Base-by-base conservation (phyloP, 139 green algal genomes). In the Axilococcus clingmanii region DNA sequence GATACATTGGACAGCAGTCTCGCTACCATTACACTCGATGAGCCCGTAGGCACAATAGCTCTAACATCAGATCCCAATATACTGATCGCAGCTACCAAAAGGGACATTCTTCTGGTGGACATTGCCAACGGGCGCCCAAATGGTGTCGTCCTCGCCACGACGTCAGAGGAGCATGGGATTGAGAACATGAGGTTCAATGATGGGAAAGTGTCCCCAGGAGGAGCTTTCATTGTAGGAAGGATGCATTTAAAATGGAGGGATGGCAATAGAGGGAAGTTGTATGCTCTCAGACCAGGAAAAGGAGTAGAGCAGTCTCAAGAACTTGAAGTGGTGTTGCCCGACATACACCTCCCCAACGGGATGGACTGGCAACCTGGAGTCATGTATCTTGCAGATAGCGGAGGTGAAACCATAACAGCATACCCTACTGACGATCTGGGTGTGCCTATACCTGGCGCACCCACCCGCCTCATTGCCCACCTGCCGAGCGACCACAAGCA, bases 171-270 rank as follows among this genome's bases (percentile, higher is more conserved):
- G 23, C 45, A 72, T n/a, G 61, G 56, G 14, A 17, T 55, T 2
- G 34, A 61, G 22, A 40, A 23, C 31, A 59, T 63, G 17, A 44
- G 64, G 0, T 72, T 75, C 55, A 78, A 75, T n/a, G 69, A 75
- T 41, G 65, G 61, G 35, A 79, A 79, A 48, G 67, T 56, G 12
- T 46, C 57, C 17, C 71, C 71, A n/a, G 71, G 71, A 2, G 43
- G 17, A 23, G 36, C 22, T 1, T 44, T 79, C 22, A 53, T 79
- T 48, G 36, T 72, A 12, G 71, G 71, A 3, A 51, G 64, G 42
- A 75, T 80, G 63, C 61, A 74, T 50, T 36, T 19, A 5, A 57
- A 65, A 12, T 75, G 63, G 59, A 47, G 62, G 5, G 55, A 75
- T 9, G 59, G 59, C 4, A 37, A 72, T 12, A 59, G 50, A 8